Conservation (phyloP, 495 filamentous ascomycete genomes). For the Hyphodiscus hymeniophilus region DNA sequence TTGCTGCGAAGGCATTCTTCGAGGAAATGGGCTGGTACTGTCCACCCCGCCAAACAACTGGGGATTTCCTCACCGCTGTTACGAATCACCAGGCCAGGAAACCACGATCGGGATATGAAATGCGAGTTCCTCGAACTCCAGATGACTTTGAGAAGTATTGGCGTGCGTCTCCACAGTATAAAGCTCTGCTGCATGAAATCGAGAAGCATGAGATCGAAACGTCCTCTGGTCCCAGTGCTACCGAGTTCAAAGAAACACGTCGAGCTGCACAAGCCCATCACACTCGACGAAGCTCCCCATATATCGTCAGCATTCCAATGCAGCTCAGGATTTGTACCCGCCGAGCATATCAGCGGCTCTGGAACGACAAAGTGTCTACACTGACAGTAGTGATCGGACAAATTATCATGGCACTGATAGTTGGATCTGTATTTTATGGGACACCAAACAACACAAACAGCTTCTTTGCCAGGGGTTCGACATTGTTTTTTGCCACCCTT, state of each 20-base stretch:
- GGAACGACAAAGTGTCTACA: no score
- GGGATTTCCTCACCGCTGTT: conserved; percentile 66
- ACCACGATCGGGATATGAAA: conserved; percentile 50
- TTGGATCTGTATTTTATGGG: conserved; percentile 39
- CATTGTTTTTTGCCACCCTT: conserved; percentile 45
- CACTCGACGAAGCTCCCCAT: no score
- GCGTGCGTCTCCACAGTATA: conserved; percentile 43
- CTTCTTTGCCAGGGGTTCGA: conserved; percentile 47
- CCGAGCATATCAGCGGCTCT: no score
- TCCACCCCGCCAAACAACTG: conserved; percentile 46
- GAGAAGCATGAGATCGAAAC: conserved; percentile 41
- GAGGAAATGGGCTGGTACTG: conserved; percentile 45
- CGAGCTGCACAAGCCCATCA: no score
- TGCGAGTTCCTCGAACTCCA: conserved; percentile 55
- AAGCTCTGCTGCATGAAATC: conserved; percentile 50
- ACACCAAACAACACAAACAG: conserved; percentile 33
- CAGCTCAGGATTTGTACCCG: no score
- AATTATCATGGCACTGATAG: conserved; percentile 37
- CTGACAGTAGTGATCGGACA: no score
- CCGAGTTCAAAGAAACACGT: no score
- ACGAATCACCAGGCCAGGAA: conserved; percentile 57
- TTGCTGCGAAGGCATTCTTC: conserved; percentile 53
- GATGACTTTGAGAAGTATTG: conserved; percentile 54
- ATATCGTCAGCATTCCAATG: no score
- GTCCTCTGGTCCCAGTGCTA: no score